Evolutionary conservation across 1,139 yeast genomes (phyloP).

Genomic region (Magnusiomyces tetraspermus): DNA sequence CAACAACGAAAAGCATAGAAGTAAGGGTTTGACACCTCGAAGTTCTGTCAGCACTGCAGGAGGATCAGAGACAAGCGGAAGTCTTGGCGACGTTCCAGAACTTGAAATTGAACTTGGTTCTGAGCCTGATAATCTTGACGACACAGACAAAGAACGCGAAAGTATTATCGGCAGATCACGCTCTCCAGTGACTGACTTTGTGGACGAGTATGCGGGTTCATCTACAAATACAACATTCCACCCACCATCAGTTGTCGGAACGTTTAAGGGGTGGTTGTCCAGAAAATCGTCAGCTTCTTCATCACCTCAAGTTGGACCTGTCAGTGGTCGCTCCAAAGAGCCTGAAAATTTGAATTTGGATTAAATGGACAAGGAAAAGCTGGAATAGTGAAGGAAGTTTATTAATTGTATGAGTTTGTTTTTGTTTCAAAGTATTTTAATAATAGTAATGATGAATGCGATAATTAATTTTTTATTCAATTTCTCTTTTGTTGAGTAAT

Average conservation of each 20-base stretch:
- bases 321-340: background rate
- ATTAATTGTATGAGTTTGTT: too few relatives aligned
- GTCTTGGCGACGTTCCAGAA: background rate
- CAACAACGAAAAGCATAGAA: slow-evolving; percentile 11
- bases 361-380: too few relatives aligned
- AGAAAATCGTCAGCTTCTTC: slow-evolving; percentile 26
- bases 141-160: background rate
- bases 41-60: background rate
- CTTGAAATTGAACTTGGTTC: slow-evolving; percentile 1
- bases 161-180: slow-evolving; percentile 15
- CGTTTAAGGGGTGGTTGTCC: slow-evolving; percentile 63
- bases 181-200: slow-evolving; percentile 59
- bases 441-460: too few relatives aligned
- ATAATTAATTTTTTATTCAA: too few relatives aligned
- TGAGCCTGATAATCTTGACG: background rate
- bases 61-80: slow-evolving; percentile 1
- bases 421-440: too few relatives aligned
- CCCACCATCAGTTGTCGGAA: slow-evolving; percentile 41
- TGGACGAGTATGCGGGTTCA: slow-evolving; percentile 47
- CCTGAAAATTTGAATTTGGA: background rate
- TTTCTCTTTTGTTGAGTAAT: too few relatives aligned
- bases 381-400: too few relatives aligned
- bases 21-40: slow-evolving; percentile 1
- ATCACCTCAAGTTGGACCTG: slow-evolving; percentile 3
- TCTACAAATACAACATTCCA: too few relatives aligned